Evolutionary conservation across 108 stramenopile species (phyloP).

Genomic region (Fistulifera solaris): DNA sequence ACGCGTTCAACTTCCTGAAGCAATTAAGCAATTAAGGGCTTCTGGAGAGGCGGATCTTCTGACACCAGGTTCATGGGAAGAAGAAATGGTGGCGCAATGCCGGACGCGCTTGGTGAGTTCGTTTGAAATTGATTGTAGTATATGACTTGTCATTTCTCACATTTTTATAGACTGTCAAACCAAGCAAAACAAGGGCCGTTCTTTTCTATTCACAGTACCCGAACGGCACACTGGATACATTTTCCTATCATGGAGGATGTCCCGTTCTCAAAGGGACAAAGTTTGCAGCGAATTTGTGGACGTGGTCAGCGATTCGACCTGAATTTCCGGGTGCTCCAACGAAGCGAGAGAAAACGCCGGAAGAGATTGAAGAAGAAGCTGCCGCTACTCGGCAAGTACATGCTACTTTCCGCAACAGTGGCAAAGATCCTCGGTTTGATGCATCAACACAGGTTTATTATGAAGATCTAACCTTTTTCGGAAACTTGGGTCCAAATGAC

Average conservation of each 20-base stretch:
- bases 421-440: conserved; percentile 31
- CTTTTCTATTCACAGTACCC: conserved; percentile 83
- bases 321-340: conserved; percentile 28
- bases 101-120: conserved; percentile 38
- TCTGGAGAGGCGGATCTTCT: conserved; percentile 29
- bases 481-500: conserved; percentile 48
- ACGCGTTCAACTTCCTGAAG: conserved; percentile 4
- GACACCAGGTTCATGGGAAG: conserved; percentile 71
- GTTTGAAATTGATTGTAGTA: too few relatives aligned
- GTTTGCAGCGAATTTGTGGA: conserved; percentile 76
- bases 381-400: conserved; percentile 19
- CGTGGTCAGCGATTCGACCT: conserved; percentile 30
- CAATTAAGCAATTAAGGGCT: conserved; percentile 26
- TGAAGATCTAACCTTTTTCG: conserved; percentile 61
- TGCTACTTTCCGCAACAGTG: conserved; percentile 53
- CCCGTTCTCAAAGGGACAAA: conserved; percentile 54
- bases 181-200: conserved; percentile 64
- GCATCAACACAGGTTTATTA: conserved; percentile 48
- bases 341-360: conserved; percentile 11
- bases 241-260: conserved; percentile 86
- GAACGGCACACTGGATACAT: conserved; percentile 69
- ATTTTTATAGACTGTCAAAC: conserved; percentile 23
- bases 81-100: conserved; percentile 47
- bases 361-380: conserved; percentile 20
- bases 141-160: too few relatives aligned